A percentile compares a stretch with the other conserved stretches of the same genome.
phyloP scores from a whole-genome alignment of 1,284 basidiomycete species.

The Leccinum solheimii region DNA sequence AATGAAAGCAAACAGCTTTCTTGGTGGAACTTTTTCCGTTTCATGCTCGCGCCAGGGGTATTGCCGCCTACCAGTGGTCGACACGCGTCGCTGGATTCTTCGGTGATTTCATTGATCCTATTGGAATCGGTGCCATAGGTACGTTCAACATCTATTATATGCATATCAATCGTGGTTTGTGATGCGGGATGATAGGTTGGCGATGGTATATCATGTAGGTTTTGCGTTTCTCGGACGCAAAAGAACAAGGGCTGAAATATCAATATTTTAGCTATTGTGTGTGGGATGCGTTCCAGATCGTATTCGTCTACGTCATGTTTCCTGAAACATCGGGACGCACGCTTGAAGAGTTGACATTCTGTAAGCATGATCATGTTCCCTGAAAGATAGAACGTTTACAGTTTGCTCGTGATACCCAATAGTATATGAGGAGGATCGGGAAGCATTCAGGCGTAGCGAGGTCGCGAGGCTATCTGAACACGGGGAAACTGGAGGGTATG shows the following conservation, averaged over 20 bases:
- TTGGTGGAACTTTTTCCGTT: slow-evolving; percentile 32
- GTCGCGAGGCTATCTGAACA: neutral
- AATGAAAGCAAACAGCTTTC: slow-evolving; percentile 14
- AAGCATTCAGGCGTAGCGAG: neutral
- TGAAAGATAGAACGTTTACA: neutral
- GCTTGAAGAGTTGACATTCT: slow-evolving; percentile 60
- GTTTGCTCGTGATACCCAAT: neutral
- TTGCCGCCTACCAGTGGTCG: slow-evolving; percentile 20
- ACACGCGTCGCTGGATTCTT: slow-evolving; percentile 14
- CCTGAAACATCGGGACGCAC: slow-evolving; percentile 55
- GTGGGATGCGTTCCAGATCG: slow-evolving; percentile 47
- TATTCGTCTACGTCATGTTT: slow-evolving; percentile 53
- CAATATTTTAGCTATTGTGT: slow-evolving; percentile 39
- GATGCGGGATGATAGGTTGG: slow-evolving; percentile 17
- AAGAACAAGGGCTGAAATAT: neutral
- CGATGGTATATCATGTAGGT: slow-evolving; percentile 24
- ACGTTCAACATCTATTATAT: neutral
- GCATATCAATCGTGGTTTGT: neutral
- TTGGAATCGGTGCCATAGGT: slow-evolving; percentile 19
- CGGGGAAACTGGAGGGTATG: slow-evolving; percentile 5
- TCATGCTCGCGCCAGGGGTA: slow-evolving; percentile 18
- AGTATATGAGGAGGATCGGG: slow-evolving; percentile 20
- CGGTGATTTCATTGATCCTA: slow-evolving; percentile 17
- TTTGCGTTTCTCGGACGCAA: neutral
- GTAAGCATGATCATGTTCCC: slow-evolving; percentile 38